Base-by-base conservation (phyloP, 169 alveolate species). In the Plasmodium knowlesi region DNA sequence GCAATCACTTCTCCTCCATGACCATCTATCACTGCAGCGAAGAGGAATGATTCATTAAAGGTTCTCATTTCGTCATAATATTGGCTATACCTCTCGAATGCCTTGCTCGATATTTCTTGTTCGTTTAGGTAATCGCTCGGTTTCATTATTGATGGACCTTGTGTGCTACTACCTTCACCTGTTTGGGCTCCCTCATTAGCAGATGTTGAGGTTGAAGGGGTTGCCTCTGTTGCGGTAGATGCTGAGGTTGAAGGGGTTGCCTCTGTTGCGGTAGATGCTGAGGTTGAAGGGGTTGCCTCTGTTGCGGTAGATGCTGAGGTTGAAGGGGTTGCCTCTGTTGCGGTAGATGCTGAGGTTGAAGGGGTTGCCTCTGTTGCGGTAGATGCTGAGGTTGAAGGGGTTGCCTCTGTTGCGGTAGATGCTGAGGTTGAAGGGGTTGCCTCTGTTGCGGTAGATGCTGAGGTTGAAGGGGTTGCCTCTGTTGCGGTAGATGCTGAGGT, bases 21-120 rank as follows among this genome's bases (percentile, higher is more conserved):
- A 1, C 94, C 94, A 82, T 90, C 94, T 8, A 90, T 76, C 32
- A 90, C 94, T 41, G 74, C 90, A 0, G 91, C 74, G 82, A 80
- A 90, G 22, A 90, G 12, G 74, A 81, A 90, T 14, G 43, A 30
- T 1, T 81, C 73, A 28, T 85, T 53, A 53, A 16, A n/a, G 54
- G 30, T 12, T 8, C 34, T 16, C 25, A 39, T 34, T 14, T 39
- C 19, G 22, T 61, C 30, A 82, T 25, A 14, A 37, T n/a, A 53
- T 6, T n/a, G 61, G n/a, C n/a, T 39, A 34, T 39, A 34, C 39
- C 83, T 74, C 1, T 30, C 54, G 9, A 74, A 32, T 16, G 9
- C 22, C 3, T n/a, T 34, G 3, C n/a, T 39, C 54, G 25, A 25
- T 22, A 32, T 14, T 5, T 74, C 83, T n/a, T 5, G 28, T 74